These are phyloP conservation scores for Eurotiales sp. DNA, from an alignment of 2,329 filamentous ascomycete genomes.

Conservation along the genomic window DNA sequence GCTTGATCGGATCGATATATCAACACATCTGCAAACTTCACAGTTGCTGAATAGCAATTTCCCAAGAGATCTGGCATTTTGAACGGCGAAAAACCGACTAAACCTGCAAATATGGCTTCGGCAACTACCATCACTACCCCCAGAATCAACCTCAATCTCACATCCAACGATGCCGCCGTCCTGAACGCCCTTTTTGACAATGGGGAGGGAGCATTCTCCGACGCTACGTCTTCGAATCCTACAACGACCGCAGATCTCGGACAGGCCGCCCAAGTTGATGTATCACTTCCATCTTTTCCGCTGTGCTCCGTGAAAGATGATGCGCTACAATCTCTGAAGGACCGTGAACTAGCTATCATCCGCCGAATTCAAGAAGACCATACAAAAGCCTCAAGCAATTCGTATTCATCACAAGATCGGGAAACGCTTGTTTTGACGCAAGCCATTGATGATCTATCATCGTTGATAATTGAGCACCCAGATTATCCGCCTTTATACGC, in stretches of 20 bases:
- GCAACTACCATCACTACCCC: conserved; percentile 19
- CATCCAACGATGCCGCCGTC: conserved; percentile 43
- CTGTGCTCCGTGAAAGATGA: conserved; percentile 31
- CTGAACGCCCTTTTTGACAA: conserved; percentile 46
- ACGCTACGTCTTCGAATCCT: conserved; percentile 23
- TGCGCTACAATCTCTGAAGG: conserved; percentile 34
- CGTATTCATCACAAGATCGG: conserved; percentile 15
- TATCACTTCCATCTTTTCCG: conserved; percentile 39
- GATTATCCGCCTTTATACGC: conserved; percentile 53
- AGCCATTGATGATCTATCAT: conserved; percentile 37
- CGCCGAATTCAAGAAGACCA: conserved; percentile 31
- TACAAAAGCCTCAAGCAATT: conserved; percentile 10
- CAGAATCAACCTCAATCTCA: conserved; percentile 29
- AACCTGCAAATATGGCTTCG: conserved; percentile 12
- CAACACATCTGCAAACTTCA: too few species aligned
- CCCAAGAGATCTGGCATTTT: too few species aligned
- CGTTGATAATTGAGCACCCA: conserved; percentile 42
- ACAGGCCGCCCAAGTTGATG: conserved; percentile 27
- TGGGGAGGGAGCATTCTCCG: conserved; percentile 23
- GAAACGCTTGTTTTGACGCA: conserved; percentile 22
- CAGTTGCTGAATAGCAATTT: too few species aligned
- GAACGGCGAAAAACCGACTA: neutral
- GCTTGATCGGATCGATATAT: too few species aligned
- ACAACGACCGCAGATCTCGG: conserved; percentile 28
- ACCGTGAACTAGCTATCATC: conserved; percentile 38